Evolutionary conservation across 441 rosid species (phyloP), one percentile per base, ranked within the genome.

Genomic region (Mallotus repandus): DNA sequence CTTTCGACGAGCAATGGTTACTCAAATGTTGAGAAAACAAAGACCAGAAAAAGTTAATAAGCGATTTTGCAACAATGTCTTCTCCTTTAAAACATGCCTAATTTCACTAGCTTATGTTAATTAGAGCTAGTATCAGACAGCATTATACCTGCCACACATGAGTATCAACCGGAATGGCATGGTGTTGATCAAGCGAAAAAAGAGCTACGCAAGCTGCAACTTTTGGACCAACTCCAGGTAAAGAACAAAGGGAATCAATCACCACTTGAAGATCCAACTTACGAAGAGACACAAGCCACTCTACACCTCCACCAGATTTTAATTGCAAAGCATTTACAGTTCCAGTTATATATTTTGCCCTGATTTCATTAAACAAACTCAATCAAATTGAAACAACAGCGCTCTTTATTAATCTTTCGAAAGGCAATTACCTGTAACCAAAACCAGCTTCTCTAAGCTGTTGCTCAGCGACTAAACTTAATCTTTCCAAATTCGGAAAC

Each of bases 171-270:
- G 98, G 98, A 86, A 94, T 80, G 55, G 98, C 97, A 63, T 91
- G 88, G 73, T 94, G 97, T 70, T 94, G 97, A 80, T 92, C 98
- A 45, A 94, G 97, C 18, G 98, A 91, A 78, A 92, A 94, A 78
- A 94, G 87, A 75, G 98, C 91, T 75, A 94, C 78, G 70, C 98
- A 94, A 9, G 97, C 95, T 52, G 97, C 97, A 21, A 94, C 98
- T 81, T 94, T 94, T 9, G 94, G 90, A 82, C 98, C 97, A 73
- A 94, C 97, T 22, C 98, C 98, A 15, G 96, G 93, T 74, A 94
- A 86, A 56, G 89, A 86, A 84, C 92, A 89, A 14, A 94, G 85
- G 19, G 87, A 87, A 78, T 86, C 84, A 66, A 92, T 81, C 60
- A 82, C 86, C 72, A 80, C 88, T 46, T 81, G 84, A 29, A 92